A percentile compares a stretch with the other conserved stretches of the same genome.
phyloP scores from a whole-genome alignment of 2,329 filamentous ascomycete genomes.

The Trichoderma lentiforme region DNA sequence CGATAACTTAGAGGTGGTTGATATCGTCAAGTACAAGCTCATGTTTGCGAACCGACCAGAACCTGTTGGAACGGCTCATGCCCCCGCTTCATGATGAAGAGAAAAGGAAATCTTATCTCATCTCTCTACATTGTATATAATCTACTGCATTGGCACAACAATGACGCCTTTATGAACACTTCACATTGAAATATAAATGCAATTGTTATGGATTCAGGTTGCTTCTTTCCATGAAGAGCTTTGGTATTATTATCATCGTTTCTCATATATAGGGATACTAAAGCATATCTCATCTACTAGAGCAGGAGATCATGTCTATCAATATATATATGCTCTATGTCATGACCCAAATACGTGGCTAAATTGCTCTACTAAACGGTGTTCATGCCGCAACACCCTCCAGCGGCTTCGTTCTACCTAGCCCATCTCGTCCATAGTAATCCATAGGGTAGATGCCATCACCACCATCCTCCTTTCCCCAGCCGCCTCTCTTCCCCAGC shows the following conservation, averaged over 20 bases:
- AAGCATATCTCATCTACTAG: background rate
- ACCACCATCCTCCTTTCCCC: conserved; percentile 45
- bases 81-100: conserved; percentile 18
- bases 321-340: background rate
- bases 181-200: background rate
- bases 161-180: background rate
- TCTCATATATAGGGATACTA: background rate
- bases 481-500: conserved; percentile 74
- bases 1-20: conserved; percentile 73
- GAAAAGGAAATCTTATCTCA: too few relatives aligned
- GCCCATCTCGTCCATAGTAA: conserved; percentile 88
- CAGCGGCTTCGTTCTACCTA: conserved; percentile 70
- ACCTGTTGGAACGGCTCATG: conserved; percentile 61
- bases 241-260: background rate
- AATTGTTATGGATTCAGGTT: background rate
- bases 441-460: conserved; percentile 89
- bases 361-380: background rate
- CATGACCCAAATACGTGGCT: background rate
- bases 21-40: conserved; percentile 83
- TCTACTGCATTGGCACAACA: background rate
- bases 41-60: conserved; percentile 82
- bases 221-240: background rate
- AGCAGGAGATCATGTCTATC: background rate
- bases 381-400: conserved; percentile 27
- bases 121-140: background rate